phyloP scores from a whole-genome alignment of 2,329 filamentous ascomycete genomes.

The Magnaporthales sp. region DNA sequence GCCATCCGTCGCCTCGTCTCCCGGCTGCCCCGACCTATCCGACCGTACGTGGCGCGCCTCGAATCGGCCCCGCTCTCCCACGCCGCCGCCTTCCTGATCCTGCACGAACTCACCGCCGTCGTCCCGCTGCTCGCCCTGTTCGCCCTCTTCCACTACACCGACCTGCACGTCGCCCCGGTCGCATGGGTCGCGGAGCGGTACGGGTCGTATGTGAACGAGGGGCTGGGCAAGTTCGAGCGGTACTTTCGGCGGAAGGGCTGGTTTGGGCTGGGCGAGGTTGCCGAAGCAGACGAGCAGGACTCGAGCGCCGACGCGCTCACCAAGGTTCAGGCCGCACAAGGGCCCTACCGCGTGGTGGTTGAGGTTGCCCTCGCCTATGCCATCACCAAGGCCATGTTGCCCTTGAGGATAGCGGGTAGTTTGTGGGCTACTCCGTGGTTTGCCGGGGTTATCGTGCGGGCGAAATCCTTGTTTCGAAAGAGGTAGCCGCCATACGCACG shows the following conservation, averaged over 20 bases:
- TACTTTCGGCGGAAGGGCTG: constrained; percentile 76
- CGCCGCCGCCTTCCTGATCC: constrained; percentile 73
- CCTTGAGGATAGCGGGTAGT: constrained; percentile 66
- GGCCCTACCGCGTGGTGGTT: constrained; percentile 44
- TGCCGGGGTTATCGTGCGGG: constrained; percentile 53
- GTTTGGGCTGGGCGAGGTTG: constrained; percentile 51
- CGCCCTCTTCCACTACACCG: constrained; percentile 69
- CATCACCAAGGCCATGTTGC: constrained; percentile 77
- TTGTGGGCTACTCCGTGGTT: constrained; percentile 92
- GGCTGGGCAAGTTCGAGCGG: constrained; percentile 63
- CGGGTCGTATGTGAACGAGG: constrained; percentile 45
- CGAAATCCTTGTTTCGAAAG: neutral
- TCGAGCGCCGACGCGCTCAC: constrained; percentile 20
- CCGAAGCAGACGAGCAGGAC: constrained; percentile 8
- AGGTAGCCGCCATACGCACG: neutral
- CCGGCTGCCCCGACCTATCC: constrained; percentile 57
- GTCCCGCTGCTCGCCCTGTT: constrained; percentile 69
- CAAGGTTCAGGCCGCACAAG: constrained; percentile 26
- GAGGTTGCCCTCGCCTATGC: constrained; percentile 84
- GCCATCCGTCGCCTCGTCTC: constrained; percentile 28
- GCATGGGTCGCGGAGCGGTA: constrained; percentile 40
- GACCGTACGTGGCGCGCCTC: constrained; percentile 60
- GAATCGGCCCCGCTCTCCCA: constrained; percentile 73
- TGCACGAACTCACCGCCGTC: constrained; percentile 88
- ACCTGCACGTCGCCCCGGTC: constrained; percentile 49